Base-by-base conservation (phyloP, 768 basidiomycete species). In the Candolleomyces eurysporus region DNA sequence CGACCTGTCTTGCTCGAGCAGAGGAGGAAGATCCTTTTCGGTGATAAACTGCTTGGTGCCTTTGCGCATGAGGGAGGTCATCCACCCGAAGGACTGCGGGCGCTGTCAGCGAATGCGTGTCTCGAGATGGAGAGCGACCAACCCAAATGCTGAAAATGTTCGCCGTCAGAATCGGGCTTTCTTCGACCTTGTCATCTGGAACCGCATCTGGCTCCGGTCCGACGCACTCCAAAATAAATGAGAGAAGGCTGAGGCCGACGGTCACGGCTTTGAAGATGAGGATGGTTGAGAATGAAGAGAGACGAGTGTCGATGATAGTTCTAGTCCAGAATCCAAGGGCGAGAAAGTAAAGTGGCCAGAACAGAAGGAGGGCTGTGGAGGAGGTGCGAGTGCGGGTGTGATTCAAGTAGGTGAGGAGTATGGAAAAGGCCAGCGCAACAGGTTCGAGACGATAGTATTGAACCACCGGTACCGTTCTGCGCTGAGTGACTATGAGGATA, bases 21-120 rank as follows among this genome's bases (percentile, higher is more conserved):
- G 78, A 0, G 86, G 81, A 48, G 94, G 94, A 22, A 98, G 82
- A 68, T 98, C 96, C 31, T 89, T 82, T 70, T 96, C 94, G 0
- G 89, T 90, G 60, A 98, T 87, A 69, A 83, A 86, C 57, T 83
- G 74, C 5, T 74, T 71, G 0, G 82, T 80, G 32, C 91, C 91
- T 67, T 87, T 88, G 65, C 77, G 80, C 85, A 95, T 83, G 17
- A 94, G 81, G 0, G 83, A 82, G 1, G 91, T 92, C 79, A 98
- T 83, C 94, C 94, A 98, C 0, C 79, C 75, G 69, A 98, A 98
- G 0, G 86, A 88, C 83, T 84, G 36, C 10, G 57, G 22, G 36
- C 36, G 36, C 56, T 48, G 45, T n/a, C 56, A n/a, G 59, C 59
- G n/a, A 57, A 49, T n/a, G 21, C 8, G 52, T 22, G 42, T 7